phyloP scores from a whole-genome alignment of 345 rosid species.

The Salix viminalis region DNA sequence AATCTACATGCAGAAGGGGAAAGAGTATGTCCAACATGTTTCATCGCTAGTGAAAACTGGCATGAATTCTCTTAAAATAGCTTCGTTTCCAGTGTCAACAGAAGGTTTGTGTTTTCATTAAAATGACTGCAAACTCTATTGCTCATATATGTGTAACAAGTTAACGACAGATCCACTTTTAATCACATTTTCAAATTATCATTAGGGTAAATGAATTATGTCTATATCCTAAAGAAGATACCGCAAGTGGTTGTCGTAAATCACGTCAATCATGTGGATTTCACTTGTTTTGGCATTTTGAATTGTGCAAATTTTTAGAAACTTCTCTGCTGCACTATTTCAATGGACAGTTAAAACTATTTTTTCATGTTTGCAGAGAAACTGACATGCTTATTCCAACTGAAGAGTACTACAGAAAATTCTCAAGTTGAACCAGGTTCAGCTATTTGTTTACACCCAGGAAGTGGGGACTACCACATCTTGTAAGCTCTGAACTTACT shows the following conservation, averaged over 20 bases:
- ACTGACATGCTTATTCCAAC: conserved; percentile 72
- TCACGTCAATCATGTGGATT: conserved; percentile 1
- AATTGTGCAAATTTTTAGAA: background rate
- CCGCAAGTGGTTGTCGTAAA: background rate
- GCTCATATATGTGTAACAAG: background rate
- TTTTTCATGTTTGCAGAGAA: conserved; percentile 43
- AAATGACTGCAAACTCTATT: background rate
- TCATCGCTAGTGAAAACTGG: conserved; percentile 80
- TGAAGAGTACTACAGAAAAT: conserved; percentile 71
- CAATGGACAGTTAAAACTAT: background rate
- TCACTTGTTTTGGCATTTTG: background rate
- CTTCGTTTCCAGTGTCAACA: conserved; percentile 55
- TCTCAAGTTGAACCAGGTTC: conserved; percentile 48
- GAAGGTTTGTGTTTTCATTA: conserved; percentile 54
- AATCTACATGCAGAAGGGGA: conserved; percentile 65
- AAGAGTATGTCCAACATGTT: conserved; percentile 67
- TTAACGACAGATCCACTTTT: too few species aligned
- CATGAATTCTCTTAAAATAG: conserved; percentile 63
- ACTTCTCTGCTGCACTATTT: background rate
- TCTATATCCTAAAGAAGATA: background rate
- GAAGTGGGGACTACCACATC: conserved; percentile 81
- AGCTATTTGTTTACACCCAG: conserved; percentile 70
- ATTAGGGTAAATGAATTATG: background rate
- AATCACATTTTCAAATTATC: too few species aligned
- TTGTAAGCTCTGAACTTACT: conserved; percentile 52